Evolutionary conservation across 2,329 filamentous ascomycete genomes (phyloP).

Genomic region (Tympanopsis confertula): DNA sequence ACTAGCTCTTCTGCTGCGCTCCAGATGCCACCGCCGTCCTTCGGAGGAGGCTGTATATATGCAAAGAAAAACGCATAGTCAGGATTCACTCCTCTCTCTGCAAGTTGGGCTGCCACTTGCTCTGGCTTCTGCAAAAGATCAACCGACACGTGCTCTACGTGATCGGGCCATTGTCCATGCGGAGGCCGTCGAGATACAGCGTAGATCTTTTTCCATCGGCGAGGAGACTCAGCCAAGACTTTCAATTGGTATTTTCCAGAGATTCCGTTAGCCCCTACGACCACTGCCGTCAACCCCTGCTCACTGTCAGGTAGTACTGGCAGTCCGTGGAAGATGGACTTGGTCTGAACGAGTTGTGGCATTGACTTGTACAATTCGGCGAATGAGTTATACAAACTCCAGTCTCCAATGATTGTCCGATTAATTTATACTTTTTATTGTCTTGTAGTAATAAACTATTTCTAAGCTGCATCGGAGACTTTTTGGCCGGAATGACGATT

Average conservation of each 20-base stretch:
- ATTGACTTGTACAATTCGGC: too few species aligned
- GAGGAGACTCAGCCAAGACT: conserved; percentile 28
- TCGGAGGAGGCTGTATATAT: conserved; percentile 37
- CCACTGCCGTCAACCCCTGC: conserved; percentile 33
- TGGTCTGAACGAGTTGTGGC: too few species aligned
- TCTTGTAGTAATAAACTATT: too few species aligned
- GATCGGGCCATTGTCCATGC: conserved; percentile 10
- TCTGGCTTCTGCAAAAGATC: conserved; percentile 17
- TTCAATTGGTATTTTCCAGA: conserved; percentile 34
- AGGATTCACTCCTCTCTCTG: conserved; percentile 11
- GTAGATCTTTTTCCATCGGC: conserved; percentile 39
- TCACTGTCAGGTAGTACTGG: conserved; percentile 28
- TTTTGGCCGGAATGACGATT: too few species aligned
- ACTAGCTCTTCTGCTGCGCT: conserved; percentile 35
- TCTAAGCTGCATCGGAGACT: too few species aligned
- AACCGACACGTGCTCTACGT: conserved; percentile 27
- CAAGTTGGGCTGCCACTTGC: conserved; percentile 13
- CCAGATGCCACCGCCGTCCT: conserved; percentile 30
- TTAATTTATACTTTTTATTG: too few species aligned
- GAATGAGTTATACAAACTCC: too few species aligned
- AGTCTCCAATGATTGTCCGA: too few species aligned
- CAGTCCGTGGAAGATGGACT: conserved; percentile 37
- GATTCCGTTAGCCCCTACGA: conserved; percentile 41
- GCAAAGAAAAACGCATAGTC: conserved; percentile 41
- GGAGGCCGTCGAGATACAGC: conserved; percentile 33